These are phyloP conservation scores for Zoysia pacifica DNA, from an alignment of 176 grass and related monocot genomes.

Conservation along the genomic window DNA sequence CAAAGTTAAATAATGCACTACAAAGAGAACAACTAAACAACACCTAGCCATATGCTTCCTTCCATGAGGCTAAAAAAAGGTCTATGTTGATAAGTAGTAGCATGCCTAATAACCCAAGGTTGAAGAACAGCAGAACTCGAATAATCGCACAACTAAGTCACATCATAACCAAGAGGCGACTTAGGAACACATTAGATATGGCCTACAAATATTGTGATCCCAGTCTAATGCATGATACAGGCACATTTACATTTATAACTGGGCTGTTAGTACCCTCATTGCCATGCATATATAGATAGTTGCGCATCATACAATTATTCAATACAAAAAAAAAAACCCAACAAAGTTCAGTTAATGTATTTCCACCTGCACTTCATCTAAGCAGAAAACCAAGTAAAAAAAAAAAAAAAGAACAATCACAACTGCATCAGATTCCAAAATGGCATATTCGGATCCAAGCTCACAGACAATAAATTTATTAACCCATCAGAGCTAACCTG, in stretches of 20 bases:
- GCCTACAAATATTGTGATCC: conserved; percentile 20
- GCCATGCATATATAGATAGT: neutral
- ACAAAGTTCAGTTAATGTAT: neutral
- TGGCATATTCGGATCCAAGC: neutral
- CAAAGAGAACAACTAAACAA: conserved; percentile 7
- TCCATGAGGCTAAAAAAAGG: conserved; percentile 5
- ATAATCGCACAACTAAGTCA: conserved; percentile 16
- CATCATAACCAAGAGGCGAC: conserved; percentile 10
- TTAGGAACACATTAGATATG: conserved; percentile 18
- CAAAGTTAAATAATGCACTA: conserved; percentile 12
- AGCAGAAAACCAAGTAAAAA: neutral
- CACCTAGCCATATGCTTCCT: conserved; percentile 23
- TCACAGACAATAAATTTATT: conserved; percentile 8
- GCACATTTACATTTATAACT: conserved; percentile 14
- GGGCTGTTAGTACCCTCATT: neutral
- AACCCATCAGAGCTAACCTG: conserved; percentile 48
- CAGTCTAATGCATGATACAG: neutral
- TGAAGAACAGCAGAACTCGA: neutral
- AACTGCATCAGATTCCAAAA: conserved; percentile 6
- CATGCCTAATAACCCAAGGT: neutral
- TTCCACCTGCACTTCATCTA: conserved; percentile 15
- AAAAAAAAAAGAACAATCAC: neutral
- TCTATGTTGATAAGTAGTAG: neutral
- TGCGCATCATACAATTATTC: conserved; percentile 1
- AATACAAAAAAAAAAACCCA: neutral